phyloP scores from a whole-genome alignment of 371 early-diverging fungal species.

The Zychaea mexicana region DNA sequence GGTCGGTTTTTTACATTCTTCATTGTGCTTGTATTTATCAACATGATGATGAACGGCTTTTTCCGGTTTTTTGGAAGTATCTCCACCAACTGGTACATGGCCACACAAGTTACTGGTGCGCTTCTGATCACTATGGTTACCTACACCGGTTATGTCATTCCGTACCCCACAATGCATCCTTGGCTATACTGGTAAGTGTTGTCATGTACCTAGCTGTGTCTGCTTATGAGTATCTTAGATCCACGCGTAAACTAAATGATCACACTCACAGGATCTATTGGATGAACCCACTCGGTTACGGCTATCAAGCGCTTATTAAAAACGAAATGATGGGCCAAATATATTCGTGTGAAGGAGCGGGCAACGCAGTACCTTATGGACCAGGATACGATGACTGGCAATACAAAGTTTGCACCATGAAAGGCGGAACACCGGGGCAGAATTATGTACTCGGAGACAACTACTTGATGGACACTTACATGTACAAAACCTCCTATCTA shows the following conservation, averaged over 20 bases:
- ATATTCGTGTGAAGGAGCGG: constrained; percentile 52
- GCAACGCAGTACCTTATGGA: constrained; percentile 59
- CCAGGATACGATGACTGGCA: constrained; percentile 51
- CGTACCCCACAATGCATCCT: constrained; percentile 37
- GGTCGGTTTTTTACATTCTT: constrained; percentile 53
- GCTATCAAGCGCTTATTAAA: constrained; percentile 67
- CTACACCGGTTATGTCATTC: constrained; percentile 57
- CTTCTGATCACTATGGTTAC: constrained; percentile 47
- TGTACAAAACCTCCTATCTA: constrained; percentile 21
- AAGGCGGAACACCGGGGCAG: constrained; percentile 59
- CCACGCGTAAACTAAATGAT: no score
- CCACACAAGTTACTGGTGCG: constrained; percentile 49
- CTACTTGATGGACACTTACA: constrained; percentile 63
- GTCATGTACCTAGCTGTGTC: neutral
- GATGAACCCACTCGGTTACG: constrained; percentile 75
- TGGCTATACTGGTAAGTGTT: constrained; percentile 54
- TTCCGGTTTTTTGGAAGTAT: constrained; percentile 55
- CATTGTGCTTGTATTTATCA: constrained; percentile 35
- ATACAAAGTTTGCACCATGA: constrained; percentile 66
- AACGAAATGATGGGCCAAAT: constrained; percentile 71
- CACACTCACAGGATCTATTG: constrained; percentile 70
- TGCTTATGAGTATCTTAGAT: no score
- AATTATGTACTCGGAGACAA: constrained; percentile 57
- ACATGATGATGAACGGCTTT: constrained; percentile 46
- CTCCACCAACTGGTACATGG: constrained; percentile 46